Base-by-base conservation (phyloP, 805 yeast genomes). In the Isabelozyma pseudorhagii region DNA sequence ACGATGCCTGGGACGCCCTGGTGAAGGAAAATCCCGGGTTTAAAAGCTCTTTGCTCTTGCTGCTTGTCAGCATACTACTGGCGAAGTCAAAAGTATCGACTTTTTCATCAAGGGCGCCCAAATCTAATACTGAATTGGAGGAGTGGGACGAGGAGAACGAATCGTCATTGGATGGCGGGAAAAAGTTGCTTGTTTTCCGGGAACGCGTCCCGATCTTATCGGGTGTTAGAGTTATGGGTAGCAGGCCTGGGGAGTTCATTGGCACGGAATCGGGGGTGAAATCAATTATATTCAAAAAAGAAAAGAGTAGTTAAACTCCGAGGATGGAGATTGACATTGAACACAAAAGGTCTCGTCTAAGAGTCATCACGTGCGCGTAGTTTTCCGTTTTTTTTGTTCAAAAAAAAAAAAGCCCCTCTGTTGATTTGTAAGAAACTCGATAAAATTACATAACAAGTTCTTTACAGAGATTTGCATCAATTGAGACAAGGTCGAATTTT, bases 361-460 rank as follows among this genome's bases (percentile, higher is more conserved):
- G 36, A 31, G 36, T 31, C 36, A 31, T 31, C 10, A 31, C 36
- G 36, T 31, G 25, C 25, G 3, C 25, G 17, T 21, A 2, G 1
- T 21, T 21, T 21, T 21, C 25, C 25, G 25, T 21, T 21, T 21
- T 21, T 21, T 21, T 21, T 21, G 2, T 21, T 21, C 5, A 21
- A n/a, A n/a, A n/a, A 21, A 21, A 3, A 21, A 21, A 5, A 3
- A 21, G 9, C 17, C 18, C 40, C 27, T 28, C 34, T 31, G 28
- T 18, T 49, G 58, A 54, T 54, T 55, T 52, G 59, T 54, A 47
- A 57, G 39, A 54, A 46, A 51, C 48, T 50, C 29, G 47, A 46
- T 41, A 42, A 48, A 50, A 42, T 48, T 50, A 54, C 57, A 46
- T 53, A 54, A 52, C 15, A 14, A 10, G n/a, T 18, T 40, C 25